Conservation (phyloP, 768 basidiomycete genomes). For the Pleurotus tuber-regium region DNA sequence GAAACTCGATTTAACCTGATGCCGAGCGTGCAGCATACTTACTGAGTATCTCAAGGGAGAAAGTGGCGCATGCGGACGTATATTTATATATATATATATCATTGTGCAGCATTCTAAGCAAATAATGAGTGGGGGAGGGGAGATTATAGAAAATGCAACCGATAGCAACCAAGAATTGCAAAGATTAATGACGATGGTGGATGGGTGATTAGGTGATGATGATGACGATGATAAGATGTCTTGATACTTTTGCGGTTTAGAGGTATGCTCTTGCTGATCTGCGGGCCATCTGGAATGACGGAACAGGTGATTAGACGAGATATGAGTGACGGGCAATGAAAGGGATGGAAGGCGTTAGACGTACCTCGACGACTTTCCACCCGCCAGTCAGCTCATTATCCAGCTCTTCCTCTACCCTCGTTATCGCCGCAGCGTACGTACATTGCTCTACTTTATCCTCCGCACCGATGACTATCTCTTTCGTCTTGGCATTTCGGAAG, state of each 20-base stretch:
- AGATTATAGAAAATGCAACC: background rate
- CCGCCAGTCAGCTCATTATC: conserved; percentile 93
- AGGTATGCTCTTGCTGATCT: conserved; percentile 29
- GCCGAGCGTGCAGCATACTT: too few species aligned
- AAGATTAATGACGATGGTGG: background rate
- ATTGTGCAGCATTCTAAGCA: conserved; percentile 2
- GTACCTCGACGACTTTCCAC: conserved; percentile 96
- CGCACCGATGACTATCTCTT: conserved; percentile 84
- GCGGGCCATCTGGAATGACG: conserved; percentile 23
- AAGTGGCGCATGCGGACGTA: too few species aligned
- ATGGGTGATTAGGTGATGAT: background rate
- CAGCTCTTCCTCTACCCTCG: conserved; percentile 83
- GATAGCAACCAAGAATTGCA: conserved; percentile 4
- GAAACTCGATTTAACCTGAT: too few species aligned
- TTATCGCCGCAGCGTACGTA: conserved; percentile 88
- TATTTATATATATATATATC: background rate
- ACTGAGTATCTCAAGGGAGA: too few species aligned
- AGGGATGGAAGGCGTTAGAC: conserved; percentile 27
- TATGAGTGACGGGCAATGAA: background rate
- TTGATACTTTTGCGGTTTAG: conserved; percentile 13
- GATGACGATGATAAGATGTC: background rate
- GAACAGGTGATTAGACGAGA: background rate
- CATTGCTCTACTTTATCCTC: conserved; percentile 93
- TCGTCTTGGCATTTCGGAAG: conserved; percentile 87
- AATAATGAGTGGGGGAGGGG: conserved; percentile 3